Base-by-base conservation (phyloP, 2,329 filamentous ascomycete species). In the Fusarium heterosporum region DNA sequence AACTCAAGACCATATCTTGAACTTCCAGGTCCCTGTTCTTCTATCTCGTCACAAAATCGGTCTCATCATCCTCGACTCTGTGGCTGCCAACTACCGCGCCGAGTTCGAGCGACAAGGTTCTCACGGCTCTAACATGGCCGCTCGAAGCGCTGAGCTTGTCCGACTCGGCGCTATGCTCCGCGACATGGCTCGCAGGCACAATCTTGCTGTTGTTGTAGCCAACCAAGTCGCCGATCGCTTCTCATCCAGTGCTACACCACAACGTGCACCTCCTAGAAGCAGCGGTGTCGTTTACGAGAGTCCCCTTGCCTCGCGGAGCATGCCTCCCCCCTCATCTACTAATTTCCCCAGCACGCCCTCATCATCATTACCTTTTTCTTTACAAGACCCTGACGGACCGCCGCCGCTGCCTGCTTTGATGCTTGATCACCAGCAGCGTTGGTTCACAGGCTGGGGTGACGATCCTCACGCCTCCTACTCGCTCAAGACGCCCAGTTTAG, bases 191-290 rank as follows among this genome's bases (percentile, higher is more conserved):
- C 86, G 87, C 36, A 86, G 85, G 40, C 83, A 96, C 73, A 84
- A 90, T 67, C 82, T 97, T 43, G 94, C 93, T 25, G 85, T 99
- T 28, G 93, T 99, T 1, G 91, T 97, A 4, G 92, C 95, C 7
- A 99, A 99, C 75, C 96, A 99, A 78, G 95, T 99, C 29, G 92
- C 93, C 8, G 96, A 99, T 79, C 90, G 93, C 6, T 97, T 99
- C 52, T 74, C 73, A 8, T 74, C 73, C 17, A 65, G 43, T 30
- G 54, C 68, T 32, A 60, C 66, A 48, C 68, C 69, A 30, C 72
- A 65, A 14, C 63, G 61, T 29, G 56, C 50, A 25, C 60, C 61
- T 36, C 71, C 63, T 59, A 73, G 63, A 49, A 71, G 67, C 57
- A 72, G 69, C 40, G 63, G 63, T 28, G 34, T 55, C 41, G 56